Evolutionary conservation across 768 basidiomycete genomes (phyloP).

Genomic region (Porphyrellus cyaneotinctus): DNA sequence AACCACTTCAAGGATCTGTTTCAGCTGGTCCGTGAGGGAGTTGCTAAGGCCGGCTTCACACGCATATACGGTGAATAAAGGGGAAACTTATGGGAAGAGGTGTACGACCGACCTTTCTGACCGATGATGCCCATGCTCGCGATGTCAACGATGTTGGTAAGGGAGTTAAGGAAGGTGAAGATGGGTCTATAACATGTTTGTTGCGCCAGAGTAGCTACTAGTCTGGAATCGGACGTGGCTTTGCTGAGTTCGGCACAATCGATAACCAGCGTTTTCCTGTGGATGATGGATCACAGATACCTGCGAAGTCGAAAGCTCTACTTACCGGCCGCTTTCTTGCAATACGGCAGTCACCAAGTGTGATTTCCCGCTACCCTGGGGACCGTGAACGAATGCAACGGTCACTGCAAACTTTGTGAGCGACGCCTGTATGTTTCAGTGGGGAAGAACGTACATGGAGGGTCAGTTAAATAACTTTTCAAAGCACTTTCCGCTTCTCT

Average conservation of each 20-base stretch:
- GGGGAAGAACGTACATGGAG: constrained; percentile 52
- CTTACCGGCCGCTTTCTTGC: constrained; percentile 49
- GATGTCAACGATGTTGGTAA: constrained; percentile 84
- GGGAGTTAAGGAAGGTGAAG: constrained; percentile 78
- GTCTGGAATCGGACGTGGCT: constrained; percentile 60
- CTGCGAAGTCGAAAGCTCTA: not conserved
- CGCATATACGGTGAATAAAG: not conserved
- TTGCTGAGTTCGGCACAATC: constrained; percentile 78
- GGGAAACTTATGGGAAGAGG: not conserved
- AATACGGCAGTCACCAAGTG: constrained; percentile 53
- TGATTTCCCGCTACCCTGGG: constrained; percentile 79
- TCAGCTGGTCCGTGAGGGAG: constrained; percentile 77
- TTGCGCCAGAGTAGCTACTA: constrained; percentile 63
- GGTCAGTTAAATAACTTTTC: constrained; percentile 68
- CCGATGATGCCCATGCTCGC: constrained; percentile 93
- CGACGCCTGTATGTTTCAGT: not conserved
- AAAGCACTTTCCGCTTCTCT: constrained; percentile 68
- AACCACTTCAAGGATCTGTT: constrained; percentile 78
- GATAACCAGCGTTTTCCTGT: constrained; percentile 69
- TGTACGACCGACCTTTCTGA: constrained; percentile 63
- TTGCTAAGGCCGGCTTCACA: constrained; percentile 73
- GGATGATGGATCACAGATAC: not conserved
- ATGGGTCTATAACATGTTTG: constrained; percentile 90
- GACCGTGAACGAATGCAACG: constrained; percentile 75
- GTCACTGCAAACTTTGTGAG: constrained; percentile 45